A percentile compares a stretch with the other conserved stretches of the same genome.
These are phyloP conservation scores for Aspergillus panamensis DNA, from an alignment of 495 filamentous ascomycete species.

Conservation along the genomic window DNA sequence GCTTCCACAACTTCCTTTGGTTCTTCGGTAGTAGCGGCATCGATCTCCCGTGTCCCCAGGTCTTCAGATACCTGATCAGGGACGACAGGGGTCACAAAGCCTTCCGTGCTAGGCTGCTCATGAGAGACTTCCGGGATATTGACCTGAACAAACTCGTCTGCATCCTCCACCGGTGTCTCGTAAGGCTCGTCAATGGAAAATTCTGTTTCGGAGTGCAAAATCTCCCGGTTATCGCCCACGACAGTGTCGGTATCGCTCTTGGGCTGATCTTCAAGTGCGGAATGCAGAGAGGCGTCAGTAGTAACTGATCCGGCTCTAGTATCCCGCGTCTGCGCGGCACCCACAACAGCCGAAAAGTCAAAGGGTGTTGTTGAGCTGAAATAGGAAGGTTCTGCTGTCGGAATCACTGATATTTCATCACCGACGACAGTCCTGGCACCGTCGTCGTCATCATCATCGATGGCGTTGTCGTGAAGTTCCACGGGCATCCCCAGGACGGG, in stretches of 20 bases:
- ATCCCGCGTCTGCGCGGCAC: too few relatives aligned
- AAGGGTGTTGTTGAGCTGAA: too few relatives aligned
- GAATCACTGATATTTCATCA: neutral
- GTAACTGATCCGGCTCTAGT: neutral
- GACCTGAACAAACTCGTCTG: too few relatives aligned
- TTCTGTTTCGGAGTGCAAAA: neutral
- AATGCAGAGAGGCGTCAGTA: neutral
- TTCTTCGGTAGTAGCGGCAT: neutral
- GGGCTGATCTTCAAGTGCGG: neutral
- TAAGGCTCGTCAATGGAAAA: neutral
- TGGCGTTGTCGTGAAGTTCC: neutral
- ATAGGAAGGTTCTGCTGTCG: too few relatives aligned
- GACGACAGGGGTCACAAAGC: neutral
- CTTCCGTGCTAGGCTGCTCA: neutral
- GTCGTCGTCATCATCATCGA: slow-evolving; percentile 8
- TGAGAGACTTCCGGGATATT: too few relatives aligned
- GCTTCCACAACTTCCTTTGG: too few relatives aligned
- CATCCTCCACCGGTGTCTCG: too few relatives aligned
- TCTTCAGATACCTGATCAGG: neutral
- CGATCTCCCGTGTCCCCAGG: neutral
- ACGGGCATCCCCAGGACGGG: neutral
- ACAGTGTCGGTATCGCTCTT: neutral
- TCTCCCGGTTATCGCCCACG: neutral
- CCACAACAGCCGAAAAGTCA: too few relatives aligned
- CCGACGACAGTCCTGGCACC: slow-evolving; percentile 7